phyloP scores from a whole-genome alignment of 2,329 filamentous ascomycete species.

The Talaromyces marneffei region DNA sequence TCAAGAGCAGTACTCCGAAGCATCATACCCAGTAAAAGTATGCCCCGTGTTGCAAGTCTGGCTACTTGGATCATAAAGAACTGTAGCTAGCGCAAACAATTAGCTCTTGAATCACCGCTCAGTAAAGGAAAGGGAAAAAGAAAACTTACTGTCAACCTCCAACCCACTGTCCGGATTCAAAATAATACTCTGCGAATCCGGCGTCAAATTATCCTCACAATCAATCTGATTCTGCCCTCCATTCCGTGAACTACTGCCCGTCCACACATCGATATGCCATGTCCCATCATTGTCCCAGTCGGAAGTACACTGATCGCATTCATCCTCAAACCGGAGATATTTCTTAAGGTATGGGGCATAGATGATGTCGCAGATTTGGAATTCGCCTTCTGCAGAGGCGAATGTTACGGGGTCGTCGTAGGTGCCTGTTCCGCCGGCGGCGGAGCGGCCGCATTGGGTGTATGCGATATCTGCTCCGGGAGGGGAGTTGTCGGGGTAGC shows the following conservation, averaged over 20 bases:
- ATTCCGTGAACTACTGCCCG: conserved; percentile 26
- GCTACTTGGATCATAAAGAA: neutral
- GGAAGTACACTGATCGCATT: conserved; percentile 27
- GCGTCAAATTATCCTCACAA: conserved; percentile 35
- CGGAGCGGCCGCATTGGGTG: conserved; percentile 29
- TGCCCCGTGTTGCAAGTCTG: neutral
- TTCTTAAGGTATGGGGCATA: conserved; percentile 43
- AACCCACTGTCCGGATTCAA: conserved; percentile 26
- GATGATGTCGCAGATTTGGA: conserved; percentile 41
- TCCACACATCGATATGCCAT: conserved; percentile 37
- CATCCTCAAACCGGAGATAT: conserved; percentile 37
- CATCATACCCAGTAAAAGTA: conserved; percentile 6
- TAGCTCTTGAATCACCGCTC: neutral
- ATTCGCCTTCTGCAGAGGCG: conserved; percentile 38
- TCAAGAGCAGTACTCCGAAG: conserved; percentile 11
- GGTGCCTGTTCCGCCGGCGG: conserved; percentile 41
- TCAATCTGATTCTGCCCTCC: conserved; percentile 30
- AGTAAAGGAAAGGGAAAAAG: neutral
- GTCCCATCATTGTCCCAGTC: conserved; percentile 22
- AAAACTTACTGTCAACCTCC: conserved; percentile 27
- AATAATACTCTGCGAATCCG: conserved; percentile 26
- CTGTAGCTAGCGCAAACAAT: neutral
- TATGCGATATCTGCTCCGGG: conserved; percentile 33
- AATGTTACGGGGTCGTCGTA: conserved; percentile 41
- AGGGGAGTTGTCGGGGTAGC: conserved; percentile 37